Evolutionary conservation across 2,329 filamentous ascomycete genomes (phyloP).

Genomic region (Fusarium fracticaudum): DNA sequence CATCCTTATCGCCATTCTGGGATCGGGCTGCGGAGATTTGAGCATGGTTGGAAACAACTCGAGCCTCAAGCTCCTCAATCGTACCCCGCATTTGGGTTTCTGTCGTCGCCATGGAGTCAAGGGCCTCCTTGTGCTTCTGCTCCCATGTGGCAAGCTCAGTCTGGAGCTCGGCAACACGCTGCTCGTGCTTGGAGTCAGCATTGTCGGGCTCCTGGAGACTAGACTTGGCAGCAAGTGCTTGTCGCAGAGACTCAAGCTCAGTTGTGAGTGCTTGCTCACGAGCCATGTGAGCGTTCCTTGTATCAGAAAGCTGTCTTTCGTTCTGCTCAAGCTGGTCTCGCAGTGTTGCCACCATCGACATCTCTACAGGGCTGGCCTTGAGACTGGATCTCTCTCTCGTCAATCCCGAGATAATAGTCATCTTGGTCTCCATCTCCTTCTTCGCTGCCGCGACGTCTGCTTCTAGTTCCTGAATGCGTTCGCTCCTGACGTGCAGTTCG

Average conservation of each 20-base stretch:
- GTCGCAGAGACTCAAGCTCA: constrained; percentile 76
- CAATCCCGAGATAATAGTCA: constrained; percentile 92
- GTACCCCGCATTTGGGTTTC: constrained; percentile 78
- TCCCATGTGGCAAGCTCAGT: constrained; percentile 80
- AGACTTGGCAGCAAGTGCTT: constrained; percentile 53
- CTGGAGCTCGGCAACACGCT: constrained; percentile 73
- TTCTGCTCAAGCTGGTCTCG: constrained; percentile 89
- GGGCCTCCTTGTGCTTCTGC: constrained; percentile 74
- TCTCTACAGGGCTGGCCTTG: constrained; percentile 85
- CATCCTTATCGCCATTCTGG: constrained; percentile 49
- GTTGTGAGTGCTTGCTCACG: constrained; percentile 79
- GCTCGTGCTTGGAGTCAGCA: constrained; percentile 56
- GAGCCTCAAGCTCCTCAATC: constrained; percentile 76
- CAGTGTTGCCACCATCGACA: constrained; percentile 87
- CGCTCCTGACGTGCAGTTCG: constrained; percentile 85
- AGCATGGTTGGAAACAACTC: constrained; percentile 64
- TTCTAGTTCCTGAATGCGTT: constrained; percentile 90
- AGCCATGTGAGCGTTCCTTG: constrained; percentile 76
- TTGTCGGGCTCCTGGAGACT: constrained; percentile 45
- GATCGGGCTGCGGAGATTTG: constrained; percentile 57
- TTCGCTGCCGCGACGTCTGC: constrained; percentile 82
- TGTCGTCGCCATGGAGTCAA: constrained; percentile 76
- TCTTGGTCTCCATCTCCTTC: constrained; percentile 97
- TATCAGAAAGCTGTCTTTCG: constrained; percentile 78
- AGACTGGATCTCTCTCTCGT: constrained; percentile 93